Evolutionary conservation across 2,329 filamentous ascomycete genomes (phyloP).

Genomic region (Chaetomiaceae sp.): DNA sequence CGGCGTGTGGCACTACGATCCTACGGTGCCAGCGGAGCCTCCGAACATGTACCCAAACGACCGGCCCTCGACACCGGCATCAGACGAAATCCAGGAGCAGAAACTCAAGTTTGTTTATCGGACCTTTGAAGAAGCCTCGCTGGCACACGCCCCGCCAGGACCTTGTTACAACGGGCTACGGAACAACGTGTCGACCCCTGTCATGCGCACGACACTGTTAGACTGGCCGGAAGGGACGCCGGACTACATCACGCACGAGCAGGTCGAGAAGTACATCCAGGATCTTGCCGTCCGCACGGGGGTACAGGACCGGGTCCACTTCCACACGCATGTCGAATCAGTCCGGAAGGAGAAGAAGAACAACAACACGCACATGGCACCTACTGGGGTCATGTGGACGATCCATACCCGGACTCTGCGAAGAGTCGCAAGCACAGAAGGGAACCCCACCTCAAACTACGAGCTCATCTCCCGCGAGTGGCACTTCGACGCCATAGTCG

Average conservation of each 20-base stretch:
- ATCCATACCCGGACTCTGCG: too few species aligned
- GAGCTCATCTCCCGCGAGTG: too few species aligned
- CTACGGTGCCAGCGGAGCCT: conserved; percentile 28
- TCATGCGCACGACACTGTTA: conserved; percentile 40
- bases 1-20: conserved; percentile 38
- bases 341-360: too few species aligned
- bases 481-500: conserved; percentile 64
- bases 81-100: conserved; percentile 26
- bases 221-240: conserved; percentile 56
- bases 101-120: conserved; percentile 17
- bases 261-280: conserved; percentile 57
- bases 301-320: conserved; percentile 46
- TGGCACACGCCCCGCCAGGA: conserved; percentile 28
- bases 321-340: too few species aligned
- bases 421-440: too few species aligned
- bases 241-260: conserved; percentile 53
- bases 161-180: conserved; percentile 57
- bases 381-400: conserved; percentile 41
- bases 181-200: conserved; percentile 67
- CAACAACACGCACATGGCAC: conserved; percentile 41
- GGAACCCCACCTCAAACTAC: too few species aligned
- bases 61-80: conserved; percentile 27
- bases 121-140: conserved; percentile 33
- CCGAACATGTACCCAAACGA: conserved; percentile 33
- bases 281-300: conserved; percentile 48